Evolutionary conservation across 768 basidiomycete genomes (phyloP).

Genomic region (Panaeolus cyanescens): DNA sequence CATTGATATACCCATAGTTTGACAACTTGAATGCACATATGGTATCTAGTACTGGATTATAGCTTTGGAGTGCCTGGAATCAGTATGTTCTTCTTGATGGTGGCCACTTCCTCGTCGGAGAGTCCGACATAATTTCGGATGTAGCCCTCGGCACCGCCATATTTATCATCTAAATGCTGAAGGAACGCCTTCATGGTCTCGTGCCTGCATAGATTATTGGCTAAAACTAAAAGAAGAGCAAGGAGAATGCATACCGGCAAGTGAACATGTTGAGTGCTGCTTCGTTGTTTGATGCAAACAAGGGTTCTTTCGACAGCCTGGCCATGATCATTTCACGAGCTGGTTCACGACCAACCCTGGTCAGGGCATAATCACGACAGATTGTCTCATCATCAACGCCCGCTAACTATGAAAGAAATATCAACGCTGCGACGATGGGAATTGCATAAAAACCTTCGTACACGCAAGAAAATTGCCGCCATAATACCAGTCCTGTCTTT

Average conservation of each 20-base stretch:
- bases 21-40: background rate
- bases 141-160: slow-evolving; percentile 71
- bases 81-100: slow-evolving; percentile 61
- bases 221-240: background rate
- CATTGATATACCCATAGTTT: background rate
- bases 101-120: slow-evolving; percentile 61
- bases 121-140: slow-evolving; percentile 56
- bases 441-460: slow-evolving; percentile 24
- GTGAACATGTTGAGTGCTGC: slow-evolving; percentile 85
- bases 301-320: slow-evolving; percentile 67
- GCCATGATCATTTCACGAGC: slow-evolving; percentile 69
- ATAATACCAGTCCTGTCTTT: slow-evolving; percentile 83
- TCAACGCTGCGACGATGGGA: slow-evolving; percentile 1
- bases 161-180: slow-evolving; percentile 57
- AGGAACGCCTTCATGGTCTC: slow-evolving; percentile 81
- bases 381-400: slow-evolving; percentile 68
- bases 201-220: slow-evolving; percentile 39
- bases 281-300: slow-evolving; percentile 72
- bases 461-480: slow-evolving; percentile 73
- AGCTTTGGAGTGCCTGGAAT: slow-evolving; percentile 22
- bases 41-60: background rate
- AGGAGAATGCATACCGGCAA: slow-evolving; percentile 54
- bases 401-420: slow-evolving; percentile 53
- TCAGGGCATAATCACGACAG: slow-evolving; percentile 76
- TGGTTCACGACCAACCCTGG: slow-evolving; percentile 79